Evolutionary conservation across 345 rosid species (phyloP).

Genomic region (Syzygium jambos): DNA sequence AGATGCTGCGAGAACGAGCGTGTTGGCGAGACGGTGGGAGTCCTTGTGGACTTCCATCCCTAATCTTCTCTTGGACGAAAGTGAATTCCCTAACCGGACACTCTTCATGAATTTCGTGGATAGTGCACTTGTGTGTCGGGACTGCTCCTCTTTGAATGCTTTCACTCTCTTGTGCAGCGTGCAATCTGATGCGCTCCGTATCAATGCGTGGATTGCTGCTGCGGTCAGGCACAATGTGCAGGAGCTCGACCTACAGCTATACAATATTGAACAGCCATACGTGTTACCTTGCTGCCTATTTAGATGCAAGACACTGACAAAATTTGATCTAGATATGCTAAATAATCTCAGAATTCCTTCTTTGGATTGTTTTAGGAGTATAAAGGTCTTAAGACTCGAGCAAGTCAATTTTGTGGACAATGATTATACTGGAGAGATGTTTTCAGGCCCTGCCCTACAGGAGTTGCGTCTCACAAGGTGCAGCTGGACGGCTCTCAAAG

Average conservation of each 20-base stretch:
- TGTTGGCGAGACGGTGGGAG: slow-evolving; percentile 1
- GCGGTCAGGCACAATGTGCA: background rate
- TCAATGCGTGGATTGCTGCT: background rate
- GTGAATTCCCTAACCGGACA: background rate
- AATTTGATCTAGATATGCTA: background rate
- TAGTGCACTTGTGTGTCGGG: background rate
- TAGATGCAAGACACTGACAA: background rate
- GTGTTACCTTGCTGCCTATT: background rate
- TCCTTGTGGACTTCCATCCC: background rate
- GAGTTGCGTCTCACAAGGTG: background rate
- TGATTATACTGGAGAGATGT: background rate
- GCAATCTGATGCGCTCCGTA: background rate
- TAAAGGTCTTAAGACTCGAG: background rate
- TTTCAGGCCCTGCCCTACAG: background rate
- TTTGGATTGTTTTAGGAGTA: background rate
- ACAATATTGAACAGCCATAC: background rate
- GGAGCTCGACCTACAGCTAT: background rate
- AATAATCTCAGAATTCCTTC: background rate
- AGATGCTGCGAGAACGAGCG: background rate
- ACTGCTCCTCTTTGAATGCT: background rate
- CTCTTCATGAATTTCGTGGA: slow-evolving; percentile 5
- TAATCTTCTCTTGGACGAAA: background rate
- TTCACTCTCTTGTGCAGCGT: background rate
- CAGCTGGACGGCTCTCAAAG: background rate
- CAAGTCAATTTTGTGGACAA: background rate